phyloP scores from a whole-genome alignment of 1,284 basidiomycete species.

The Microbotryum lychnidis-dioicae region DNA sequence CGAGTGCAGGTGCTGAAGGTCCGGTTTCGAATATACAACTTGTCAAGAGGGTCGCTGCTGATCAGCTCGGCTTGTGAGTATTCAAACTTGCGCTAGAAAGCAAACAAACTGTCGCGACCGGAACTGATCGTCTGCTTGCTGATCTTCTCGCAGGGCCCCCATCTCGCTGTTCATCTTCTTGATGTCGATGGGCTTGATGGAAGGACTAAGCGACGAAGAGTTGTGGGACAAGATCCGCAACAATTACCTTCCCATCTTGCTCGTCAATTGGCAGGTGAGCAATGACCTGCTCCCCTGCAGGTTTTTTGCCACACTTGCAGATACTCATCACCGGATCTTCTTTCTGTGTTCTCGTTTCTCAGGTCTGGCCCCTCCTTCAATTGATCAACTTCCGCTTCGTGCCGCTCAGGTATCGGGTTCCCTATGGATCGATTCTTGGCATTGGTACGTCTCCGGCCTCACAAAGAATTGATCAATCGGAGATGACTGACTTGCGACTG shows the following conservation, averaged over 20 bases:
- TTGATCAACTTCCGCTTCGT: constrained; percentile 30
- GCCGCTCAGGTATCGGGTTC: constrained; percentile 22
- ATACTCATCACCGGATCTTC: not conserved
- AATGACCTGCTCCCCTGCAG: too few relatives aligned
- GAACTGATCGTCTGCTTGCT: not conserved
- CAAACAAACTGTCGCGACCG: not conserved
- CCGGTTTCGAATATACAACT: not conserved
- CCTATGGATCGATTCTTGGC: constrained; percentile 13
- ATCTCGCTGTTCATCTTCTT: constrained; percentile 30
- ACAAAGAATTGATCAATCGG: too few relatives aligned
- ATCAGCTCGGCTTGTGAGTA: constrained; percentile 29
- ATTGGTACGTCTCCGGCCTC: too few relatives aligned
- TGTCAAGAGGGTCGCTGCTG: constrained; percentile 29
- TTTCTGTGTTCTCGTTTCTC: not conserved
- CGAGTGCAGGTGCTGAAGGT: not conserved
- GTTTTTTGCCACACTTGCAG: not conserved
- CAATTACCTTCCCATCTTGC: constrained; percentile 25
- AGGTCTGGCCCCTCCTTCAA: constrained; percentile 31
- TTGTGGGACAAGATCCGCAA: constrained; percentile 17
- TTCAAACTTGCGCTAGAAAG: not conserved
- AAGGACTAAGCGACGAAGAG: constrained; percentile 24
- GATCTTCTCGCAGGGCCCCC: constrained; percentile 17
- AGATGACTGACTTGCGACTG: too few relatives aligned
- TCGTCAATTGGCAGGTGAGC: constrained; percentile 29
- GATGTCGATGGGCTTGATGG: constrained; percentile 28